A percentile compares a stretch with the other conserved stretches of the same genome.
phyloP scores from a whole-genome alignment of 306 rosid genomes.

The Medicago arabica region DNA sequence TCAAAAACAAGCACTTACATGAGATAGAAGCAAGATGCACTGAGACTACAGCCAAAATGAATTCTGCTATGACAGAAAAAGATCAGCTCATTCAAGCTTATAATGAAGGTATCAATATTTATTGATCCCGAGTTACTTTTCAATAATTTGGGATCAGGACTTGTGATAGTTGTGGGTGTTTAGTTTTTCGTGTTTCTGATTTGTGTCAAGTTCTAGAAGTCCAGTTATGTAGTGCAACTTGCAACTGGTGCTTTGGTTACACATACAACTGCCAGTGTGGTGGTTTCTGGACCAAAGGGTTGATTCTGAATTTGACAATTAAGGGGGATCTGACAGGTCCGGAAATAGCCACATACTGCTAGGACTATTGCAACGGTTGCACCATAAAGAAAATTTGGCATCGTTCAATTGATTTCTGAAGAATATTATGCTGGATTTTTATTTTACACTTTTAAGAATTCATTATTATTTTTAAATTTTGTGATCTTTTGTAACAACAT shows the following conservation, averaged over 20 bases:
- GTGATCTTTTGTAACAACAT: conserved; percentile 32
- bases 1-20: conserved; percentile 61
- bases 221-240: conserved; percentile 17
- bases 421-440: conserved; percentile 31
- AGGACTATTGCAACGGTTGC: conserved; percentile 14
- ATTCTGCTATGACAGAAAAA: conserved; percentile 60
- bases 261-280: conserved; percentile 25
- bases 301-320: conserved; percentile 13
- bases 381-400: conserved; percentile 7
- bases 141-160: conserved; percentile 19
- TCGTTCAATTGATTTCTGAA: conserved; percentile 25
- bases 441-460: conserved; percentile 37
- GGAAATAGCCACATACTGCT: conserved; percentile 20
- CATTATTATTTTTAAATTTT: conserved; percentile 29
- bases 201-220: conserved; percentile 36
- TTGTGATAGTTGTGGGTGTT: conserved; percentile 19
- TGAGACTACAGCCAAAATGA: conserved; percentile 64
- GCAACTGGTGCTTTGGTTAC: conserved; percentile 34
- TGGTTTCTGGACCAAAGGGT: conserved; percentile 22
- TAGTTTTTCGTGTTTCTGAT: conserved; percentile 30
- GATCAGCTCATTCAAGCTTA: conserved; percentile 75
- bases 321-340: not conserved
- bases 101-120: conserved; percentile 73
- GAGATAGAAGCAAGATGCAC: conserved; percentile 81
- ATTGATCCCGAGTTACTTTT: conserved; percentile 18